Evolutionary conservation across 768 basidiomycete genomes (phyloP), one percentile per base, ranked within the genome.

Genomic region (Cantharellus cinnabarinus): DNA sequence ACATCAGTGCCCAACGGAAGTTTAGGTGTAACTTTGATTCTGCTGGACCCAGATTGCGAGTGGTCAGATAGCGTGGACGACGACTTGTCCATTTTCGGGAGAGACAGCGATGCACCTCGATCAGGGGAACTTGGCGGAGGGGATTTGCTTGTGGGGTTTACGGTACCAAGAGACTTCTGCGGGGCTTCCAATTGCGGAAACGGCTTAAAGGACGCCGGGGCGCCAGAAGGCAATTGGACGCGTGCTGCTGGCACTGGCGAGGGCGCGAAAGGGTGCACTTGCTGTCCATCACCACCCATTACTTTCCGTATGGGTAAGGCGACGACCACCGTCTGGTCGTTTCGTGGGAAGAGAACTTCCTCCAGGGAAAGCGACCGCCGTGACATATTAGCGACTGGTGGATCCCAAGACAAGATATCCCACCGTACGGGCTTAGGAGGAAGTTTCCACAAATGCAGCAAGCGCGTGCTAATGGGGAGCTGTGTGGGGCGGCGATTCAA

Each of bases 341-440:
- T 29, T 29, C 10, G 52, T 14, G 10, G 7, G 38, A 59, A n/a
- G 5, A 59, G 50, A 7, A 81, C 66, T 38, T 83, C 79, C 63
- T 84, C 82, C 44, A 85, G 59, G 20, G 79, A 78, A 52, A 82
- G 72, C 59, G 82, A 81, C 53, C 76, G 73, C 50, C 70, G 76
- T 57, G 64, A 77, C 78, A 82, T 82, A 54, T 77, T 80, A 59
- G 77, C 76, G 10, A 82, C 74, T 15, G 83, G 82, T 57, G 87
- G 85, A 40, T 79, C 77, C 70, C 82, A 85, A 2, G 83, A 81
- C 38, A 83, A 71, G 37, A 81, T 75, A 58, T 88, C 85, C 70
- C 78, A 75, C 50, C 81, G 77, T 38, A 77, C 65, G 37, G 69
- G 72, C 40, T 57, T 62, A n/a, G 58, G 48, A 3, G 68, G 64